A percentile compares a stretch with the other conserved stretches of the same genome.
Evolutionary conservation across 2,329 filamentous ascomycete species (phyloP).

Genomic region (Fusarium annulatum): DNA sequence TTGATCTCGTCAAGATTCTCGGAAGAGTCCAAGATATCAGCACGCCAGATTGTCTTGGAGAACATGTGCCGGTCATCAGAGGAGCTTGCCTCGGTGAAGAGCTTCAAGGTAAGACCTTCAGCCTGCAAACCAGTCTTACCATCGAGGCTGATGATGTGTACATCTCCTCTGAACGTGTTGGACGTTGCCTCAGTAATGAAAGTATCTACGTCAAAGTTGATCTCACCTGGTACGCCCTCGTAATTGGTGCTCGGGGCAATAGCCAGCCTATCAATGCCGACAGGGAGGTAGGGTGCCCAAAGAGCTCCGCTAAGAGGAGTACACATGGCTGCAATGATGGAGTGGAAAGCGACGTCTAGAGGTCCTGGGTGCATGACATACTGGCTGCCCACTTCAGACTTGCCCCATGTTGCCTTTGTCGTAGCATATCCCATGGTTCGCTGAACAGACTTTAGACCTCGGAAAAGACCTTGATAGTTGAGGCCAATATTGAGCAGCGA

Average conservation of each 20-base stretch:
- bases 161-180: neutral
- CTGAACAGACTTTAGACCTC: neutral
- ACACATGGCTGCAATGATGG: neutral
- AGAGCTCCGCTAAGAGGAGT: neutral
- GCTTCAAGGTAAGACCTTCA: neutral
- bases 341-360: neutral
- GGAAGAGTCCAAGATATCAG: neutral
- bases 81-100: neutral
- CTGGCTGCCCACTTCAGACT: neutral
- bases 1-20: neutral
- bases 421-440: conserved; percentile 4
- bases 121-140: neutral
- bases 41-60: neutral
- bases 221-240: neutral
- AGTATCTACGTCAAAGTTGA: conserved; percentile 1
- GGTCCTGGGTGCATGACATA: neutral
- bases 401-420: neutral
- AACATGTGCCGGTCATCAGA: neutral
- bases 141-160: neutral
- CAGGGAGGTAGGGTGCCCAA: conserved; percentile 1
- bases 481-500: neutral
- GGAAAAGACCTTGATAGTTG: neutral
- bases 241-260: neutral
- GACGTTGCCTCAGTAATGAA: neutral
- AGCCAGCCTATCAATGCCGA: neutral